Percentiles rank a stretch among this genome's conserved stretches.
Evolutionary conservation across 1,139 yeast genomes (phyloP).

Genomic region (Suhomyces terraborum): DNA sequence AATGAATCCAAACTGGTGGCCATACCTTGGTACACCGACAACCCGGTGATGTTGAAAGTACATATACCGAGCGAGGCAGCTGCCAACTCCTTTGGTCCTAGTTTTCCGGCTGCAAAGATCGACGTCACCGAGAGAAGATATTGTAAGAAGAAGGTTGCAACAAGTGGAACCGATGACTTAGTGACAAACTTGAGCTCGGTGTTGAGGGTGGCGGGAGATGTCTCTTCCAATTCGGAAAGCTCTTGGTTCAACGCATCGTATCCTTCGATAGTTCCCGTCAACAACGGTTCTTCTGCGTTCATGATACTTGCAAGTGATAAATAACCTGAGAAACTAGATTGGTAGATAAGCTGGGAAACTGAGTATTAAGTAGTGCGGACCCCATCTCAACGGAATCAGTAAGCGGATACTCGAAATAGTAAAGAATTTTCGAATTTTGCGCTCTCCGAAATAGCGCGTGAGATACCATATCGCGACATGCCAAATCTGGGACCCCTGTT

Average conservation of each 20-base stretch:
- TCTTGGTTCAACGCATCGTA: constrained; percentile 1
- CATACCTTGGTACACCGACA: constrained; percentile 43
- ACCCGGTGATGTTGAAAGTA: constrained; percentile 40
- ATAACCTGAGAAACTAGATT: neutral
- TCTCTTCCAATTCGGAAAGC: neutral
- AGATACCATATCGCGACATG: neutral
- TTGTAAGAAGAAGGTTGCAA: constrained; percentile 38
- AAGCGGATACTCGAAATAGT: constrained; percentile 6
- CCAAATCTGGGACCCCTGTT: neutral
- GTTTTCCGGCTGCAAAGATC: constrained; percentile 35
- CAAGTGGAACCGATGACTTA: constrained; percentile 35
- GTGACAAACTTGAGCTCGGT: constrained; percentile 33
- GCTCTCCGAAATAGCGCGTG: constrained; percentile 5
- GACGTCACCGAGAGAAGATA: constrained; percentile 36
- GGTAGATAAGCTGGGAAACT: neutral
- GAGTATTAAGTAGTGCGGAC: constrained; percentile 4
- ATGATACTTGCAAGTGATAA: constrained; percentile 15
- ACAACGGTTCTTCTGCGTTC: constrained; percentile 36
- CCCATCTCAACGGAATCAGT: neutral
- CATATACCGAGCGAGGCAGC: constrained; percentile 40
- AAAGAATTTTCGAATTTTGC: neutral
- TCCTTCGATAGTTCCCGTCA: constrained; percentile 29
- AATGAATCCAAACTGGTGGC: constrained; percentile 46
- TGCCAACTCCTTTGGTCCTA: constrained; percentile 39
- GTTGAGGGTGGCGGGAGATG: constrained; percentile 10